Percentiles rank a stretch among this genome's conserved stretches.
phyloP scores from a whole-genome alignment of 1,139 yeast genomes.

The Eremothecium cymbalariae region DNA sequence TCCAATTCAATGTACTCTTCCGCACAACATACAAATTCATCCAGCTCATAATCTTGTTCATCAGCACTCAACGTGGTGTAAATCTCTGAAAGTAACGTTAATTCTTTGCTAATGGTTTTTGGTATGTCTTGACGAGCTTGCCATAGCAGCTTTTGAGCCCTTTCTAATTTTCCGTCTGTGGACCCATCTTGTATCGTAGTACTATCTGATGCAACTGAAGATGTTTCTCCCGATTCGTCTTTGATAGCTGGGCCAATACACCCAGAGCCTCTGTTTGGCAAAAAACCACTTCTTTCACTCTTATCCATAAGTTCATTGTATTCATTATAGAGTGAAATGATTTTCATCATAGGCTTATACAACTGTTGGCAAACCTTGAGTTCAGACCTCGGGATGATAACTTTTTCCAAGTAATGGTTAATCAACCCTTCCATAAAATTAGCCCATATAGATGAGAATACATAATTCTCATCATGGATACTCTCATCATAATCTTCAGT shows the following conservation, averaged over 20 bases:
- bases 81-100: conserved; percentile 31
- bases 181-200: conserved; percentile 23
- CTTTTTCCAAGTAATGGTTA: conserved; percentile 31
- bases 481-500: conserved; percentile 28
- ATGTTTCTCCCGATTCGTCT: conserved; percentile 11
- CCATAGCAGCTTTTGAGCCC: conserved; percentile 31
- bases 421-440: conserved; percentile 34
- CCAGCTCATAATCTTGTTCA: conserved; percentile 32
- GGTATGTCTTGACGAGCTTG: conserved; percentile 33
- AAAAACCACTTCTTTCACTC: conserved; percentile 30
- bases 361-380: conserved; percentile 32
- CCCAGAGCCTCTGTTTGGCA: conserved; percentile 14
- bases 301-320: conserved; percentile 32
- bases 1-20: conserved; percentile 33
- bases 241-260: conserved; percentile 8
- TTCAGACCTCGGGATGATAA: conserved; percentile 32
- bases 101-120: conserved; percentile 30
- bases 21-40: conserved; percentile 33
- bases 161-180: conserved; percentile 18
- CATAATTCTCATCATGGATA: conserved; percentile 30
- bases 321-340: conserved; percentile 30
- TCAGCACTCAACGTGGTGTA: conserved; percentile 31
- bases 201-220: conserved; percentile 2
- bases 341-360: conserved; percentile 33
- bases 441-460: conserved; percentile 33